Base-by-base conservation (phyloP, 352 stramenopile species). In the Globisporangium emineosum region DNA sequence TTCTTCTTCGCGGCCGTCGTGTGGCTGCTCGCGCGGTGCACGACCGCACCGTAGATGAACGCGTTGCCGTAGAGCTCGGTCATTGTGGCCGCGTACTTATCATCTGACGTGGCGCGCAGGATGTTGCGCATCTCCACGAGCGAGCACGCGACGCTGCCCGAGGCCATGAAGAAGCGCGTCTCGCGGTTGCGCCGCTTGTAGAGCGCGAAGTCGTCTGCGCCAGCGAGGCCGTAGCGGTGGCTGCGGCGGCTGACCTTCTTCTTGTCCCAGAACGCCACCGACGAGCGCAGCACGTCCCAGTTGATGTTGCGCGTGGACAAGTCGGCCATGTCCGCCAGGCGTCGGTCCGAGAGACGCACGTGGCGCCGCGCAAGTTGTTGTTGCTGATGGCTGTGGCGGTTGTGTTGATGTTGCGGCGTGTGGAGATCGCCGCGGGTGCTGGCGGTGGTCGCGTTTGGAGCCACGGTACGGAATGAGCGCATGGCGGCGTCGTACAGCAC, bases 1-100 rank as follows among this genome's bases (percentile, higher is more conserved):
- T 54, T 5, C n/a, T n/a, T n/a, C n/a, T n/a, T n/a, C n/a, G n/a
- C n/a, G n/a, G n/a, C n/a, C n/a, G n/a, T n/a, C 32, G 49, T 45
- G 0, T 66, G 64, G 37, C 75, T 75, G 13, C 67, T 58, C 19
- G 68, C 65, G 60, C 69, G 65, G 40, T 82, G 75, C 57, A 82
- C 71, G 42, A 86, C 71, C 17, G 73, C 60, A 13, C 77, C 77
- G 47, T 81, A 83, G 65, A 86, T 75, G 43, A 86, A 86, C 23
- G 76, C 65, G 25, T 66, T 49, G 0, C 75, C 77, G 49, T 79
- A 55, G 19, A 86, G 33, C 54, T 82, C 77, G 5, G 68, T 72
- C 77, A 86, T 86, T n/a, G 68, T 64, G 35, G 65, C 62, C 8
- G 64, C 59, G 57, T 86, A 82, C 23, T 58, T 58, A 29, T 78